Evolutionary conservation across 495 filamentous ascomycete species (phyloP), one percentile per base, ranked within the genome.

Genomic region (Penicillium salamii): DNA sequence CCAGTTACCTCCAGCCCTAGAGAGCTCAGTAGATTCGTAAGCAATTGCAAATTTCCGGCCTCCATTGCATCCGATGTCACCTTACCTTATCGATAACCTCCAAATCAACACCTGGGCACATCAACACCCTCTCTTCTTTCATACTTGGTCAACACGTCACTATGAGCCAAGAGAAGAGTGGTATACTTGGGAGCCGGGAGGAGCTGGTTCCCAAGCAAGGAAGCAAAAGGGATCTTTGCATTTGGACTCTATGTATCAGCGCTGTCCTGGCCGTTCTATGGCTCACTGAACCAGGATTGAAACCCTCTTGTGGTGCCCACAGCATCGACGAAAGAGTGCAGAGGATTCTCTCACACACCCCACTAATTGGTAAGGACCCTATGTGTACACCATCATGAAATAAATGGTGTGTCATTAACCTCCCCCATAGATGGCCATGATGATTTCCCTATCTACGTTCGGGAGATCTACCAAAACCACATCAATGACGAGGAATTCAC

Each of bases 391-490:
- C 14, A 17, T 0, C 11, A 13, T 7, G 1, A 11, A 6, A 6
- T 23, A 17, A 3, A 15, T 4, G 8, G 2, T 26, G 8, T 2
- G 17, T 24, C 1, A 51, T 51, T 46, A 15, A 52, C 41, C 9
- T 8, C 17, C 15, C 7, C n/a, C 31, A 17, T 54, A 95, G 92
- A 97, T 68, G 91, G 92, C 2, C 93, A 98, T 63, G 86, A 96
- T 75, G 93, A 98, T 60, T 72, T 97, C 17, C 81, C 91, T 9
- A 85, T 90, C 52, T 53, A 85, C 17, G 75, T 97, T 52, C 79
- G 90, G 29, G 68, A 55, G n/a, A 13, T 68, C 3, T 90, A 82
- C 61, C 68, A 83, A 14, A 96, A 96, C 63, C 81, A 85, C 46
- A 91, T 98, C 62, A 87, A 95, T 63, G 61, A 74, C 46, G 58